Percentiles rank a stretch among this genome's conserved stretches.
phyloP scores from a whole-genome alignment of 495 filamentous ascomycete genomes.

The Durotheca rogersii region DNA sequence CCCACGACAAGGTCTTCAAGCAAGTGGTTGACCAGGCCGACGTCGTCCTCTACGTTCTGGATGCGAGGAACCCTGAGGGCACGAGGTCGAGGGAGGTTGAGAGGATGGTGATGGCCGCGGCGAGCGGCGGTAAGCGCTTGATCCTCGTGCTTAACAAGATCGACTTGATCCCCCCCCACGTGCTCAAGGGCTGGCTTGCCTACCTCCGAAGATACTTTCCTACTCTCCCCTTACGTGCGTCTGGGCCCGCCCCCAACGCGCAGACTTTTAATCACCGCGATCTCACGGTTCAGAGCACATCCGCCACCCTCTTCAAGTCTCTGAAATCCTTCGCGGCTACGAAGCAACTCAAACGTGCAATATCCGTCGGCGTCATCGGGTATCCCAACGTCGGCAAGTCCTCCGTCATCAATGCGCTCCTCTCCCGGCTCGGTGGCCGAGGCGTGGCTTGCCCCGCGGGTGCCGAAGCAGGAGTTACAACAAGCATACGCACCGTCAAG shows the following conservation, averaged over 20 bases:
- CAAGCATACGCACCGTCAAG: constrained; percentile 83
- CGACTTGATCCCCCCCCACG: constrained; percentile 79
- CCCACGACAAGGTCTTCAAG: constrained; percentile 96
- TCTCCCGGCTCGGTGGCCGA: constrained; percentile 70
- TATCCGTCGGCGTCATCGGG: constrained; percentile 90
- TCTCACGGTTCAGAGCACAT: constrained; percentile 82
- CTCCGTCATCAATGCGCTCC: constrained; percentile 92
- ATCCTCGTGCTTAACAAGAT: constrained; percentile 98
- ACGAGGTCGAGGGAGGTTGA: constrained; percentile 90
- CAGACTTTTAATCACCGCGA: constrained; percentile 91
- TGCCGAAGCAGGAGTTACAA: constrained; percentile 92
- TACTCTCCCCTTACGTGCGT: constrained; percentile 86
- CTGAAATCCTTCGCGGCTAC: constrained; percentile 87
- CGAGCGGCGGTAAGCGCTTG: constrained; percentile 78
- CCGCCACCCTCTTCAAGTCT: constrained; percentile 81
- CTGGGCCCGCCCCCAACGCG: constrained; percentile 77
- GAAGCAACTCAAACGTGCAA: constrained; percentile 81
- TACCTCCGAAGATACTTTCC: constrained; percentile 91
- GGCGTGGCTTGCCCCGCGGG: constrained; percentile 77
- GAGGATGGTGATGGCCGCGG: constrained; percentile 81
- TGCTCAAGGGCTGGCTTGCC: constrained; percentile 79
- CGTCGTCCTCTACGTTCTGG: constrained; percentile 91
- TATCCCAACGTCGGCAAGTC: constrained; percentile 98
- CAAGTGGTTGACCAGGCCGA: constrained; percentile 86
- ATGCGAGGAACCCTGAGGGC: constrained; percentile 88